Conservation (phyloP, 2,329 filamentous ascomycete species). For the Sporothrix sp. region DNA sequence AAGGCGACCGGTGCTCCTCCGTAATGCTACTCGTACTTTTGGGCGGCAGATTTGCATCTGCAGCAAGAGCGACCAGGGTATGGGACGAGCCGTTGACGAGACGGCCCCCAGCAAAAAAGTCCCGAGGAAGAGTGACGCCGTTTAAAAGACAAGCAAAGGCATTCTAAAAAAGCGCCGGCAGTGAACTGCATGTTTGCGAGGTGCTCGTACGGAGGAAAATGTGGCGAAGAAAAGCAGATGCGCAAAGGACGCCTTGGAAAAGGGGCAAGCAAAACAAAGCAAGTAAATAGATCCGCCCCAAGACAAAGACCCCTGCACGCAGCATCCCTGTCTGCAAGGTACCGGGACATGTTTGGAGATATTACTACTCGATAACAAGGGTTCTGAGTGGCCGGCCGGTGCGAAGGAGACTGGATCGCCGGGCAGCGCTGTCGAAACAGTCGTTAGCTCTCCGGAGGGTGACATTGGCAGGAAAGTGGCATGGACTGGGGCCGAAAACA, state of each 20-base stretch:
- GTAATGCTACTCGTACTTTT: neutral
- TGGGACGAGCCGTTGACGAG: neutral
- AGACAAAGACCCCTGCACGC: no score
- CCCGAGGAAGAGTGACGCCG: no score
- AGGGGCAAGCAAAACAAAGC: neutral
- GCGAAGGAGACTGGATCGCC: no score
- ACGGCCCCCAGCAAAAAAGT: neutral
- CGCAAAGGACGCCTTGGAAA: neutral
- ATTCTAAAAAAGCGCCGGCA: no score
- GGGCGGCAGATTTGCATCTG: conserved; percentile 7
- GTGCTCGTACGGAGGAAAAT: neutral
- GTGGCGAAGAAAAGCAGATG: neutral
- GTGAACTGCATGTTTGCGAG: no score
- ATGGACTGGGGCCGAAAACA: neutral
- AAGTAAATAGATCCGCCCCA: neutral
- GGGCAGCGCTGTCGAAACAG: neutral
- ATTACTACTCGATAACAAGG: no score
- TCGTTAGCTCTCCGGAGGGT: conserved; percentile 1
- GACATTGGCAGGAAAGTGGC: conserved; percentile 5
- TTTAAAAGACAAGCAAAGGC: no score
- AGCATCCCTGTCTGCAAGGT: no score
- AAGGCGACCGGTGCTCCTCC: no score
- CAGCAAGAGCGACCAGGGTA: neutral
- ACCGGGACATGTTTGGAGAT: no score
- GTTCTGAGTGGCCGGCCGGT: no score